Evolutionary conservation across 1,284 basidiomycete species (phyloP), one percentile per base, ranked within the genome.

Genomic region (Heterobasidion occidentale): DNA sequence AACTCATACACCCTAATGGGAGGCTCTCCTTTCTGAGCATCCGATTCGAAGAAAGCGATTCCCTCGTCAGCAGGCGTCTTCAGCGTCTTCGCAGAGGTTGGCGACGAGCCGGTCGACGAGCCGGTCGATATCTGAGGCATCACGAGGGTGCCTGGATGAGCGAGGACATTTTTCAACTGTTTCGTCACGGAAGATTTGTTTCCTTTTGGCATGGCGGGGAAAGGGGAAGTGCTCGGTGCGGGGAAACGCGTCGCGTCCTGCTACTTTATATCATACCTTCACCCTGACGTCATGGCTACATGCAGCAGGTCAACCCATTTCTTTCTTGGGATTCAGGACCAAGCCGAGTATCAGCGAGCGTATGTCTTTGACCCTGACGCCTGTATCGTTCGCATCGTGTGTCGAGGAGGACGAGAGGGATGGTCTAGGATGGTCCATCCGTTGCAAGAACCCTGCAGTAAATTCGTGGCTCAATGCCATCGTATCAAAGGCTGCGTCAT

Each of bases 41-140:
- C 73, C 3, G 81, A 80, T 63, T 88, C 79, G 67, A 96, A 96
- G 75, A 92, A 95, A 48, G 88, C 86, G 65, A 94, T 83, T 35
- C 86, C 92, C 67, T 95, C 92, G 69, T 95, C 92, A 51, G 93
- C 93, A 33, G 92, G 93, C 2, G 93, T 95, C 75, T 85, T 92
- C 36, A 88, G 90, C 0, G 88, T 83, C 60, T 71, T 71, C 17
- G 65, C 61, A 9, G 64, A 64, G 35, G 61, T 62, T 17, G 68
- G 67, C 20, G 67, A 65, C 19, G 58, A 53, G n/a, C 47, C 57
- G 6, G 60, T 58, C 15, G 60, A 62, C 34, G 50, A 46, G 20
- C 50, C 15, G 5, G 59, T 42, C 4, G 53, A 51, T 3, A 3
- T 42, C 12, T 5, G 38, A n/a, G 57, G 56, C 33, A 55, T 61